These are phyloP conservation scores for Chlorella sorokiniana DNA, from an alignment of 139 green algal genomes.

Conservation along the genomic window DNA sequence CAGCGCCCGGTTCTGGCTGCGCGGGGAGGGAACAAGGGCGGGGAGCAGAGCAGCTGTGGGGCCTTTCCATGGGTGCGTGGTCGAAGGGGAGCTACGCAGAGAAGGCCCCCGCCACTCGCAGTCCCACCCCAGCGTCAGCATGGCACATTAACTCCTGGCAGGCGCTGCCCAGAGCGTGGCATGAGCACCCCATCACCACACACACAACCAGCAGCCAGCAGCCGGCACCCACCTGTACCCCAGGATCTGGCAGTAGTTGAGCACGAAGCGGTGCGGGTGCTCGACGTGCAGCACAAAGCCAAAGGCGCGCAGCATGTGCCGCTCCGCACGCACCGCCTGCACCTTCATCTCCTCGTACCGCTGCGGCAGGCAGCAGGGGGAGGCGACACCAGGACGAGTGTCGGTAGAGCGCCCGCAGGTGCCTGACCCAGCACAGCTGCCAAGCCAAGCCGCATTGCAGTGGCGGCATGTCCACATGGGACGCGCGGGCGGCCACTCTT, in stretches of 20 bases:
- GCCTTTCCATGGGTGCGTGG: not conserved
- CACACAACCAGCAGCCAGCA: too few species aligned
- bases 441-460: too few species aligned
- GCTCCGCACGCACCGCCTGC: conserved; percentile 73
- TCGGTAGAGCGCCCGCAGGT: not conserved
- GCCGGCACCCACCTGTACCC: not conserved
- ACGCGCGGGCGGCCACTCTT: not conserved
- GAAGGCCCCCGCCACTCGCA: too few species aligned
- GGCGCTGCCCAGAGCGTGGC: too few species aligned
- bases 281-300: conserved; percentile 89
- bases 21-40: not conserved
- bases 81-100: too few species aligned
- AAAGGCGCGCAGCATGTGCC: conserved; percentile 81
- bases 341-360: conserved; percentile 70
- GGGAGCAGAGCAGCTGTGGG: not conserved
- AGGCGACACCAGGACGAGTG: conserved; percentile 5
- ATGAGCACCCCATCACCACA: too few species aligned
- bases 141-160: too few species aligned
- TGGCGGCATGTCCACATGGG: too few species aligned
- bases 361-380: conserved; percentile 37
- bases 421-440: not conserved
- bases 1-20: conserved; percentile 21
- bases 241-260: conserved; percentile 68
- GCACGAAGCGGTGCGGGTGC: conserved; percentile 91
- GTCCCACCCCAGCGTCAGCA: too few species aligned